Conservation (phyloP, 1,284 basidiomycete species). For the Cutaneotrichosporon sp. region DNA sequence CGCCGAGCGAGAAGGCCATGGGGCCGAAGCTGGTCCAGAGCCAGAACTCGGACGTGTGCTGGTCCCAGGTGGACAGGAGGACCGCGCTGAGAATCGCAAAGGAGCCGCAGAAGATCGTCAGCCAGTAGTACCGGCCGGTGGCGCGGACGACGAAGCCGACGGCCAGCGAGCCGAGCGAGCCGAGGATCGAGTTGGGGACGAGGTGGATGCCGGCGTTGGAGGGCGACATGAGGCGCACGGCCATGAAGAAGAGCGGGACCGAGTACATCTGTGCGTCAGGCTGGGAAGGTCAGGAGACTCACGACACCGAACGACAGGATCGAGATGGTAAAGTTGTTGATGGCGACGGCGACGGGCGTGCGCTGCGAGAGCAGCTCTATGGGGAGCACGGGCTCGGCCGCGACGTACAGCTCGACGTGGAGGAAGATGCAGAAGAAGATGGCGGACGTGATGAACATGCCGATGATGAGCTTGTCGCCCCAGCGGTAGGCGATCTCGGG, state of each 20-base stretch:
- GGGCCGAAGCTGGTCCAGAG: slow-evolving; percentile 24
- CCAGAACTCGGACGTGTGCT: slow-evolving; percentile 58
- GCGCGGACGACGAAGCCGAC: slow-evolving; percentile 82
- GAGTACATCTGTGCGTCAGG: slow-evolving; percentile 68
- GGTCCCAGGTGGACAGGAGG: slow-evolving; percentile 35
- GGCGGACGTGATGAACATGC: slow-evolving; percentile 63
- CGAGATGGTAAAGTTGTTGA: slow-evolving; percentile 67
- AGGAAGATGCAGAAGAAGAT: slow-evolving; percentile 65
- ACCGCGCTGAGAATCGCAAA: slow-evolving; percentile 31
- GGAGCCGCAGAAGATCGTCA: slow-evolving; percentile 49
- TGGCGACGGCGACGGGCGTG: slow-evolving; percentile 74
- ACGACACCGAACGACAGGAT: slow-evolving; percentile 78
- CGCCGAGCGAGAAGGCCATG: slow-evolving; percentile 29
- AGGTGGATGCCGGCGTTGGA: slow-evolving; percentile 77
- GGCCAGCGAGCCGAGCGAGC: slow-evolving; percentile 76
- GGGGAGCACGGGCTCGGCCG: slow-evolving; percentile 81
- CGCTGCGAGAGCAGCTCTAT: slow-evolving; percentile 64
- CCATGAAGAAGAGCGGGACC: slow-evolving; percentile 81
- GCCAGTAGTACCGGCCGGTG: slow-evolving; percentile 75
- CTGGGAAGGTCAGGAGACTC: slow-evolving; percentile 44
- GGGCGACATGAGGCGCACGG: slow-evolving; percentile 73
- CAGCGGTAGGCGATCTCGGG: slow-evolving; percentile 54
- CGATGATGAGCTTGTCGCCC: slow-evolving; percentile 68
- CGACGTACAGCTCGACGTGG: slow-evolving; percentile 69
- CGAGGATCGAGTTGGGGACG: slow-evolving; percentile 80